Evolutionary conservation across 2,329 filamentous ascomycete species (phyloP), one percentile per base, ranked within the genome.

Genomic region (Ustulina deusta): DNA sequence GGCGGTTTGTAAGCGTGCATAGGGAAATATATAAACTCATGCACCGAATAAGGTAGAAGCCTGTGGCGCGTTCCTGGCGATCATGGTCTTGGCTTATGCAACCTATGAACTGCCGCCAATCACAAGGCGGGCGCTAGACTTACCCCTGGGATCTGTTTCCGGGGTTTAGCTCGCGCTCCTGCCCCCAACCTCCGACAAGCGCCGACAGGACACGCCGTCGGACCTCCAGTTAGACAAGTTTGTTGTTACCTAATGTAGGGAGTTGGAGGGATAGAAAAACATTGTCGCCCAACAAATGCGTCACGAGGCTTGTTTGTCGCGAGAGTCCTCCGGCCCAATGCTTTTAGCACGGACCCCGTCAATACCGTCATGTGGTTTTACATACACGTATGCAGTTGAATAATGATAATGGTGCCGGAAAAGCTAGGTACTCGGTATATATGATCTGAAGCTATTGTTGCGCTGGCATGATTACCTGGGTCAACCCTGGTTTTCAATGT

Each of bases 41-140:
- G 49, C 25, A 34, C 49, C 49, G 27, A 52, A 52, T 52, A 17
- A 9, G n/a, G n/a, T n/a, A n/a, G 40, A 20, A 52, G 51, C n/a
- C n/a, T n/a, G n/a, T n/a, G n/a, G n/a, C n/a, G n/a, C 3, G 51
- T 38, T 55, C 51, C 32, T 54, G 46, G 22, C 46, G 46, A 49
- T 49, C 22, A 10, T 49, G 9, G 51, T 38, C 51, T 55, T 55
- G 51, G 51, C 52, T 22, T 9, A 25, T 54, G 51, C 51, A 25
- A 11, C 22, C 13, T 22, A 54, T 34, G 2, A 25, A 40, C 11
- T n/a, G 25, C 27, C 25, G 38, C 38, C 38, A 40, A 40, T 40
- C 38, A 13, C 38, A 40, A 6, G 38, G 15, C 38, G 38, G 15
- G 10, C 46, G 34, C 32, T 38, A 40, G 52, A 25, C 34, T 3